Percentiles rank a stretch among this genome's conserved stretches.
These are phyloP conservation scores for Pythium periplocum DNA, from an alignment of 352 stramenopile species.

Conservation along the genomic window DNA sequence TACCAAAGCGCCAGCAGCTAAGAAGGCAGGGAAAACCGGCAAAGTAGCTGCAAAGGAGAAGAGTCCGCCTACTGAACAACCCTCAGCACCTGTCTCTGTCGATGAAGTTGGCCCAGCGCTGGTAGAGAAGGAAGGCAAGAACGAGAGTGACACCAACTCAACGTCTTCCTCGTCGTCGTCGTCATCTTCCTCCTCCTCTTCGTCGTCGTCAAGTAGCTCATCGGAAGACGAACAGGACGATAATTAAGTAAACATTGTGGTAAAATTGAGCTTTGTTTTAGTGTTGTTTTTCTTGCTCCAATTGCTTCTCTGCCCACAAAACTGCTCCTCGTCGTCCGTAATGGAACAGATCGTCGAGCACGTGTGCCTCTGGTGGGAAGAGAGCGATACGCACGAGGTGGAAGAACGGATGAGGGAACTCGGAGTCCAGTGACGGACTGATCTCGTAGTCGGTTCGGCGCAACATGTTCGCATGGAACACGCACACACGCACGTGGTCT, in stretches of 20 bases:
- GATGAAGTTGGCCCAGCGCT: too few relatives aligned
- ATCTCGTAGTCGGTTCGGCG: conserved; percentile 67
- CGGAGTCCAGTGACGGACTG: conserved; percentile 53
- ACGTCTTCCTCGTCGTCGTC: conserved; percentile 46
- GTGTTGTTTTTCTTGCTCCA: conserved; percentile 4
- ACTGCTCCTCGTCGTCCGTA: conserved; percentile 40
- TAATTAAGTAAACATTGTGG: conserved; percentile 1
- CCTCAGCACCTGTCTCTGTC: too few relatives aligned
- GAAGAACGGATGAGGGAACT: conserved; percentile 54
- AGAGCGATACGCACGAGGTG: conserved; percentile 53
- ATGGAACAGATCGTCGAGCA: conserved; percentile 68
- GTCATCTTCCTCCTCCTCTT: conserved; percentile 27
- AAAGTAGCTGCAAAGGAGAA: too few relatives aligned
- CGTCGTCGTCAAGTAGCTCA: conserved; percentile 46
- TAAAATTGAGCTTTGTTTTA: neutral
- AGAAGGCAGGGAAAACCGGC: too few relatives aligned
- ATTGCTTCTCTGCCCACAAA: conserved; percentile 34
- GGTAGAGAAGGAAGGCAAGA: conserved; percentile 27
- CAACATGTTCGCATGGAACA: conserved; percentile 51
- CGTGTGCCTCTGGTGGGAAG: conserved; percentile 40
- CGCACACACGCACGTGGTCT: conserved; percentile 65
- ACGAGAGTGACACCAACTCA: conserved; percentile 43
- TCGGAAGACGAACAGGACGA: conserved; percentile 29
- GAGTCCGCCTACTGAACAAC: too few relatives aligned
- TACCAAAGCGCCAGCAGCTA: too few relatives aligned